Base-by-base conservation (phyloP, 352 stramenopile genomes). In the Phytophthora pseudosyringae region DNA sequence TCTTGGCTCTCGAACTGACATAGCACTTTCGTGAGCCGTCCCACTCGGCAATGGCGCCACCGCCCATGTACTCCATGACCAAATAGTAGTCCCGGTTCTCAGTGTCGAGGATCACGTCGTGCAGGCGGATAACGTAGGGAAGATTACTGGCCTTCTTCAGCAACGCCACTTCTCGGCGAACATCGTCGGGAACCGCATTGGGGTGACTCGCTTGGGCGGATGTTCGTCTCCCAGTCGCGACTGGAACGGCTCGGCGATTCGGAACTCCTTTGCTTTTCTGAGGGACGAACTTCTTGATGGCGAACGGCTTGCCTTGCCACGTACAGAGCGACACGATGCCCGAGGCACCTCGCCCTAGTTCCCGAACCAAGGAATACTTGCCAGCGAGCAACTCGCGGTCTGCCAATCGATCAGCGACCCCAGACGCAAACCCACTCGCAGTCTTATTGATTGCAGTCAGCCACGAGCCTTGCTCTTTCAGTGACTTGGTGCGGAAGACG, bases 21-120 rank as follows among this genome's bases (percentile, higher is more conserved):
- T 94, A 95, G 40, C 83, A 83, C 38, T 83, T 84, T 26, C 72
- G 65, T 26, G 86, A 75, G 8, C 72, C 48, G 45, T 95, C 87
- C 81, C 86, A 96, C 36, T 86, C 80, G 9, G 89, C 83, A 43
- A 94, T 91, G 0, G 82, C 68, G 7, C 89, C 89, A 12, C 86
- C 83, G 38, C 88, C 89, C 80, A 95, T 90, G 60, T 88, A 95
- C 53, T 96, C 85, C 84, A 94, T 91, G 32, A 95, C 85, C 18
- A 95, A 64, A 55, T 89, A 89, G 50, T 89, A 89, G 11, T 88
- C 66, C 12, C 59, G 53, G 46, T 81, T 59, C 39, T 86, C 80
- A 1, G 59, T 59, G 58, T 94, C 83, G 5, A 94, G 59, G 53
- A 95, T 91, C 26, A 96, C 83, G 38, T 93, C 82, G 53, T 91